Percentiles rank a stretch among this genome's conserved stretches.
phyloP scores from a whole-genome alignment of 2,329 filamentous ascomycete genomes.

The Daldinia eschscholtzii region DNA sequence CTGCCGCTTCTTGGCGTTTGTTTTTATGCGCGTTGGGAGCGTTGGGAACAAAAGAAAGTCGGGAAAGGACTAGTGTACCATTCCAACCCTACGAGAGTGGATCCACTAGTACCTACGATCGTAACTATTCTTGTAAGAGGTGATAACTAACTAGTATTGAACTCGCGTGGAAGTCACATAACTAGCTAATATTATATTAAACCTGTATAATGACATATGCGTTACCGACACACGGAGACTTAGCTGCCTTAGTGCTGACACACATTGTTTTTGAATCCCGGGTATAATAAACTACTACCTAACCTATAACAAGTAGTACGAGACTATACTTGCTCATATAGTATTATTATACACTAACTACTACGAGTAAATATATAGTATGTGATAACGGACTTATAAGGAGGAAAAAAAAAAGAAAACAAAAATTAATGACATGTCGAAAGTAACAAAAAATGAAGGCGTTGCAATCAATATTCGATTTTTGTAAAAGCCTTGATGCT shows the following conservation, averaged over 20 bases:
- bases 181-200: not conserved
- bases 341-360: too few relatives aligned
- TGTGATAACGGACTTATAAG: not conserved
- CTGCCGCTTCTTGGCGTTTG: not conserved
- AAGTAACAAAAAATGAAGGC: not conserved
- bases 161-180: not conserved
- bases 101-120: not conserved
- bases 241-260: constrained; percentile 8
- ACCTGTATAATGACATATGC: constrained; percentile 1
- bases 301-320: too few relatives aligned
- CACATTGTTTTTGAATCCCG: not conserved
- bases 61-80: not conserved
- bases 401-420: not conserved
- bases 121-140: not conserved
- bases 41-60: not conserved
- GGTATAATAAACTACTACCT: too few relatives aligned
- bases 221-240: not conserved
- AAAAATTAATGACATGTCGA: too few relatives aligned
- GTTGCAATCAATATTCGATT: not conserved
- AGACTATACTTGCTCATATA: too few relatives aligned
- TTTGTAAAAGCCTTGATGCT: not conserved
- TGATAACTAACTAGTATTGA: not conserved
- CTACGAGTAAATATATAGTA: too few relatives aligned
- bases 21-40: constrained; percentile 2
- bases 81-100: not conserved